Evolutionary conservation across 768 basidiomycete genomes (phyloP).

Genomic region (Wakefieldia striispora): DNA sequence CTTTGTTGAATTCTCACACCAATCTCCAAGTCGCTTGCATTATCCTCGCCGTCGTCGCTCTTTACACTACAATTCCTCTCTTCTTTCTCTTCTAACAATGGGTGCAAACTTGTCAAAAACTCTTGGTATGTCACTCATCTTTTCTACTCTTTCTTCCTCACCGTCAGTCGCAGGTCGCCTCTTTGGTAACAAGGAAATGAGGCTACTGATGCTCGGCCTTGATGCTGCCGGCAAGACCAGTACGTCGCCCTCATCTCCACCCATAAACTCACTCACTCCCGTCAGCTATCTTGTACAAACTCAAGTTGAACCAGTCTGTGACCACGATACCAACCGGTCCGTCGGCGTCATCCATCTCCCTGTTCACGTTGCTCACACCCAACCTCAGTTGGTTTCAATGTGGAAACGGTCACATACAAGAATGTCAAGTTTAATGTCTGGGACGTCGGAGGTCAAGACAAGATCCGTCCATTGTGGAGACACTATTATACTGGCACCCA

Average conservation of each 20-base stretch:
- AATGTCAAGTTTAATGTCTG: constrained; percentile 95
- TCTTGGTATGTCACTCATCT: constrained; percentile 40
- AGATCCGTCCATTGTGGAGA: constrained; percentile 97
- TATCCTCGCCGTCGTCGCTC: constrained; percentile 52
- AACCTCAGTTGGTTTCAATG: constrained; percentile 89
- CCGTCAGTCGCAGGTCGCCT: constrained; percentile 61
- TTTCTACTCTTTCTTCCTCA: constrained; percentile 2
- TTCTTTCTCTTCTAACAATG: constrained; percentile 44
- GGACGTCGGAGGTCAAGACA: constrained; percentile 99
- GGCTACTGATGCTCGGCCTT: constrained; percentile 92
- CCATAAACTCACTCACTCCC: not conserved
- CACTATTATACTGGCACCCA: constrained; percentile 99
- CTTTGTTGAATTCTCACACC: constrained; percentile 26
- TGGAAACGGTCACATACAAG: constrained; percentile 99
- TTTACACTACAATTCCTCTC: constrained; percentile 44
- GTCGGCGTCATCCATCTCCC: not conserved
- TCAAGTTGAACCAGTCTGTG: constrained; percentile 98
- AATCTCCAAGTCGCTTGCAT: constrained; percentile 27
- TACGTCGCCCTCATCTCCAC: constrained; percentile 41
- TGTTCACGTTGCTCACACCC: constrained; percentile 1
- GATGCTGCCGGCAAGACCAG: constrained; percentile 99
- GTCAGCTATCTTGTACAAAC: constrained; percentile 95
- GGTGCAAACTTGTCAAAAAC: constrained; percentile 88
- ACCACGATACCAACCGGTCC: constrained; percentile 96
- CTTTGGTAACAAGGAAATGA: constrained; percentile 99